Evolutionary conservation across 257 asterid genomes (phyloP), one percentile per base, ranked within the genome.

Genomic region (Rehmannia glutinosa): DNA sequence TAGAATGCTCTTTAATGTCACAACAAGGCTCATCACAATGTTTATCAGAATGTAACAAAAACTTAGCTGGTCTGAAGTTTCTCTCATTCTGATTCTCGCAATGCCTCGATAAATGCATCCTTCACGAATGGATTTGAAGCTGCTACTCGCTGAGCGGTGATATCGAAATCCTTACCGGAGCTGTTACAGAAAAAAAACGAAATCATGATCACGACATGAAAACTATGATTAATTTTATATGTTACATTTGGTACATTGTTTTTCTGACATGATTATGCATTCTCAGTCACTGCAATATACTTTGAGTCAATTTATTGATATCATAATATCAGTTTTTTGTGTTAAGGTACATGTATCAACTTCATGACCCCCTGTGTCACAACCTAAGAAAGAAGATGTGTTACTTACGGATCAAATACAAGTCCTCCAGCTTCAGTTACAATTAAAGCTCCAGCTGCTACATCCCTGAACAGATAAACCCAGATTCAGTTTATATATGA

Each of bases 371-470:
- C n/a, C n/a, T n/a, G n/a, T n/a, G n/a, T n/a, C n/a, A n/a, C n/a
- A n/a, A n/a, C n/a, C n/a, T n/a, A n/a, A n/a, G n/a, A 33, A 3
- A 6, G 6, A 78, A 1, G 50, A 69, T 35, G 6, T 8, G 59
- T 19, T 28, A 80, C 95, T 91, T 75, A 87, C 92, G 98, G 95
- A 84, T 91, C 94, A 82, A 77, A 91, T 35, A 91, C 61, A 60
- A 61, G 80, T 17, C 98, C 96, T 45, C 96, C 96, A 43, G 95
- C 96, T 81, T 87, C 96, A 50, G 79, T 85, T 52, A 83, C 85
- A 49, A 91, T 88, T 55, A 91, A 78, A 76, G 93, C 96, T 50
- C 96, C 98, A 15, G 89, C 96, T 10, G 98, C 96, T 43, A 88
- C 86, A 73, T 91, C 98, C 96, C 95, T 87, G 80, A 52, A 58